Evolutionary conservation across 345 rosid species (phyloP), one percentile per base, ranked within the genome.

Genomic region (Cardamine resedifolia): DNA sequence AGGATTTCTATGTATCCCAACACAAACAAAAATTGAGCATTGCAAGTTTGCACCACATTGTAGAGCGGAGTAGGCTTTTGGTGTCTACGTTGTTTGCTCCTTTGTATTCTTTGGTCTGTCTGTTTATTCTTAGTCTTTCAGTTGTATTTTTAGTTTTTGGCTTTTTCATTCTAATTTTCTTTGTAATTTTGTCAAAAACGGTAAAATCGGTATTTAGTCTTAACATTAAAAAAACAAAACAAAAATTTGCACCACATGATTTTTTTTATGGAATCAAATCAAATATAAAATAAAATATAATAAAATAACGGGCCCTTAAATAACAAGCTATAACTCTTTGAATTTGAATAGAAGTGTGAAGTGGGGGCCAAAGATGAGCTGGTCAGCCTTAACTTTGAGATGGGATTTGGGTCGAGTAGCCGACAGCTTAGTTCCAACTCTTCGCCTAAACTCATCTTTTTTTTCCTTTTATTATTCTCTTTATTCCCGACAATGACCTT

Each of bases 351-450:
- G 16, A 51, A 71, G 9, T 61, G 76, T 26, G 50, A 72, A 38
- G 68, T 48, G 15, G 62, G 51, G 76, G 43, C 47, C 75, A 63
- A 41, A 72, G 36, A 51, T 72, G 70, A 72, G 76, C 53, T 61
- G 76, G 43, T 39, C 11, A 71, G 68, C 26, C 58, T 45, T 70
- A 58, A 68, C 43, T 68, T 58, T 8, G 41, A 58, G 66, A 70
- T 31, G 45, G 18, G 62, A 62, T 23, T 26, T 61, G 75, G 12
- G 43, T 23, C 68, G 41, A 62, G 68, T 71, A 71, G 69, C 68
- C 69, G 53, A 71, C 69, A 71, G 76, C 69, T 51, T 51, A 50
- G 76, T 71, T 71, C 68, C 68, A 71, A 71, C 75, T 71, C 75
- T 50, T 50, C 61, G 4, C 64, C 23, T 14, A n/a, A 44, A 38